Conservation (phyloP, 331 rosid genomes). For the Phaseolus coccineus region DNA sequence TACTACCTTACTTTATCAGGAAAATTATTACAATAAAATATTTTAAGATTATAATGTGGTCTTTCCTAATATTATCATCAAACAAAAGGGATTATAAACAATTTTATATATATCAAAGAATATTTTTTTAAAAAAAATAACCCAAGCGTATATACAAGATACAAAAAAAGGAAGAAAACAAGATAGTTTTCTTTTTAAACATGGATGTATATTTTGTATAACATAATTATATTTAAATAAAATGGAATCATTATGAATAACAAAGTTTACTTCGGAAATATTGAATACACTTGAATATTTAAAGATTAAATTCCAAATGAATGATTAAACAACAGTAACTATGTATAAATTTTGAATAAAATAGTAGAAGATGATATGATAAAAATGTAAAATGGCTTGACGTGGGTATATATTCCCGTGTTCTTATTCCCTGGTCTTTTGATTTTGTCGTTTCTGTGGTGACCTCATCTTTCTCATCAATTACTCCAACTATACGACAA, state of each 20-base stretch:
- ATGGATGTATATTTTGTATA: too few relatives aligned
- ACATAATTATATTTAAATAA: too few relatives aligned
- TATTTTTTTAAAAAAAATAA: not conserved
- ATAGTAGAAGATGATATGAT: not conserved
- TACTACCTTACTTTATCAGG: not conserved
- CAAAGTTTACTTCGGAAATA: not conserved
- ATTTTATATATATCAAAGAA: not conserved
- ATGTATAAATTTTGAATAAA: not conserved
- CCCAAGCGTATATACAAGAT: too few relatives aligned
- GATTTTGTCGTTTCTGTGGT: not conserved
- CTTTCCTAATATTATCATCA: not conserved
- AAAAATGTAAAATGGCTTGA: not conserved
- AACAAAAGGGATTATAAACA: not conserved
- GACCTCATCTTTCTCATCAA: constrained; percentile 3
- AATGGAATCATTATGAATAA: not conserved
- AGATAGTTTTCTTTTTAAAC: too few relatives aligned
- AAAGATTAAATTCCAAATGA: not conserved
- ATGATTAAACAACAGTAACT: not conserved
- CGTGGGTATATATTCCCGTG: not conserved
- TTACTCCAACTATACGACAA: not conserved
- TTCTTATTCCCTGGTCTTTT: not conserved
- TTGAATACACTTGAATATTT: not conserved
- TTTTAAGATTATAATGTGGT: not conserved
- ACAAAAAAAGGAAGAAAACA: too few relatives aligned
- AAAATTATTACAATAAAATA: not conserved